Evolutionary conservation across 345 rosid species (phyloP).

Genomic region (Psidium friedrichsthalianum): DNA sequence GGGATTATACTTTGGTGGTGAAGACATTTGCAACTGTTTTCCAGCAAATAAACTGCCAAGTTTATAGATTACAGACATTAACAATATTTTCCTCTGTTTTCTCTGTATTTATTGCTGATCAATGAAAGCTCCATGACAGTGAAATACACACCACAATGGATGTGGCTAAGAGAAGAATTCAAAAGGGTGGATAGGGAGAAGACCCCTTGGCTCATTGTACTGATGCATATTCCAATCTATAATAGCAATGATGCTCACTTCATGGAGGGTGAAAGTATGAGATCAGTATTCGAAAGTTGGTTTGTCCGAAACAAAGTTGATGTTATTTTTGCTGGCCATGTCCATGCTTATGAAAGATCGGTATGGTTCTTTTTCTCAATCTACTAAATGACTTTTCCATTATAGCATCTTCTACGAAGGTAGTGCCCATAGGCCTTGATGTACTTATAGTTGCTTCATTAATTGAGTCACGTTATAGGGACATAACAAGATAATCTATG

Average conservation of each 20-base stretch:
- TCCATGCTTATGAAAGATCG: slow-evolving; percentile 99
- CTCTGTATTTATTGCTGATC: background rate
- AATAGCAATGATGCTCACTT: slow-evolving; percentile 81
- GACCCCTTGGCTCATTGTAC: slow-evolving; percentile 94
- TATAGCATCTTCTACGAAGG: background rate
- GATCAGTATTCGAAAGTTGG: slow-evolving; percentile 72
- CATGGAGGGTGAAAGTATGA: slow-evolving; percentile 96
- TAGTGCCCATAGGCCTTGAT: background rate
- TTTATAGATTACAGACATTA: background rate
- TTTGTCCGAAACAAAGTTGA: slow-evolving; percentile 62
- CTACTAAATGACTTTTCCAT: background rate
- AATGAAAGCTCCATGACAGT: slow-evolving; percentile 28
- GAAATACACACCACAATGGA: slow-evolving; percentile 88
- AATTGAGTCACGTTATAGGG: background rate
- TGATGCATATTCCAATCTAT: slow-evolving; percentile 84
- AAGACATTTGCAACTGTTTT: background rate
- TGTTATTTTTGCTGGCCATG: slow-evolving; percentile 87
- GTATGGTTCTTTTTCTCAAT: slow-evolving; percentile 23
- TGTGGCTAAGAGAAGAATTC: slow-evolving; percentile 64
- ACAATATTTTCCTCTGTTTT: background rate
- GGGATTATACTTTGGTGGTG: background rate
- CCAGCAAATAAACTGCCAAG: background rate
- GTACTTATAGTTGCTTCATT: background rate
- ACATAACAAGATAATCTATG: background rate
- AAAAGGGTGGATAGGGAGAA: slow-evolving; percentile 76